Evolutionary conservation across 2,329 filamentous ascomycete genomes (phyloP).

Genomic region (Sclerotinia minor): DNA sequence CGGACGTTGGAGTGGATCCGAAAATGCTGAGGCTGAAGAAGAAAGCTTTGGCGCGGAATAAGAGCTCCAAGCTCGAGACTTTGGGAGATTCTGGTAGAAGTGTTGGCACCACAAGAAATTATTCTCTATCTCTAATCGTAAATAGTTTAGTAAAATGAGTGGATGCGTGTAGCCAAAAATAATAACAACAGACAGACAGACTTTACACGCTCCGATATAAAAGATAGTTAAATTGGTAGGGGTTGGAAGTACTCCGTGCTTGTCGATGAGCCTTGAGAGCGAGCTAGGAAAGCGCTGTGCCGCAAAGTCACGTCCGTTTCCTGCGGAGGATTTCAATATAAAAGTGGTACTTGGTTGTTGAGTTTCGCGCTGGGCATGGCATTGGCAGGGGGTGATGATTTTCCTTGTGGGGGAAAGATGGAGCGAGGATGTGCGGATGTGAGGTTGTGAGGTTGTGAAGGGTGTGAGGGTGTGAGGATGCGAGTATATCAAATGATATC

Average conservation of each 20-base stretch:
- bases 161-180: slow-evolving; percentile 25
- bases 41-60: slow-evolving; percentile 14
- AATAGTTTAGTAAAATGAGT: slow-evolving; percentile 16
- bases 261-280: slow-evolving; percentile 5
- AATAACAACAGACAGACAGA: not conserved
- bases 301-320: slow-evolving; percentile 18
- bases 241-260: not conserved
- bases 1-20: slow-evolving; percentile 22
- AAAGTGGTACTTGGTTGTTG: slow-evolving; percentile 2
- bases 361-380: slow-evolving; percentile 11
- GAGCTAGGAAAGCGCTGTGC: slow-evolving; percentile 21
- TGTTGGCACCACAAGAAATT: slow-evolving; percentile 14
- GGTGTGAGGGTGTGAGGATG: not conserved
- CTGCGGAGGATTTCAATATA: not conserved
- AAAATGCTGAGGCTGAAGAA: slow-evolving; percentile 17
- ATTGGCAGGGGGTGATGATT: slow-evolving; percentile 12
- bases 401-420: slow-evolving; percentile 8
- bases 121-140: not conserved
- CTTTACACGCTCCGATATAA: slow-evolving; percentile 4
- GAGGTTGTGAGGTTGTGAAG: no score
- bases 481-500: no score
- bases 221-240: not conserved
- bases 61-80: slow-evolving; percentile 11
- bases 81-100: slow-evolving; percentile 1
- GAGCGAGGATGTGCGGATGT: not conserved